These are phyloP conservation scores for Leucosporidium yakuticum DNA, from an alignment of 768 basidiomycete species.

Conservation along the genomic window DNA sequence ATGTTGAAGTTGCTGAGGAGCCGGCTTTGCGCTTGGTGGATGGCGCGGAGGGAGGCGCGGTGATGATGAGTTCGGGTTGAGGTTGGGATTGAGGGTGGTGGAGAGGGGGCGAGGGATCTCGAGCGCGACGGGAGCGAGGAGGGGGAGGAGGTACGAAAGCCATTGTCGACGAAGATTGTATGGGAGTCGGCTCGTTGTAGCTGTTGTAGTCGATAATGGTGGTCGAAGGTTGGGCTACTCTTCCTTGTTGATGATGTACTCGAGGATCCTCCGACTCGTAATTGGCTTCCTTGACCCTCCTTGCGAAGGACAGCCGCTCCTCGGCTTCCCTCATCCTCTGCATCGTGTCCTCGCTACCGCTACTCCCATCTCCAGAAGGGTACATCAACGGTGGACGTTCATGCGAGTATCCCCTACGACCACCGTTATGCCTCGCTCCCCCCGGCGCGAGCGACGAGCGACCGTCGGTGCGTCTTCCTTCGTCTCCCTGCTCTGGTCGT, in stretches of 20 bases:
- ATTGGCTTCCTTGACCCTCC: background rate
- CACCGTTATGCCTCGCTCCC: too few species aligned
- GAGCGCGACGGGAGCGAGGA: background rate
- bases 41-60: background rate
- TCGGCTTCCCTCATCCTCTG: constrained; percentile 2
- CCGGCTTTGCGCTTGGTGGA: background rate
- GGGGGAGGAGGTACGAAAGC: background rate
- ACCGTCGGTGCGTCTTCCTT: too few species aligned
- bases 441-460: too few species aligned
- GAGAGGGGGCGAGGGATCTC: too few species aligned
- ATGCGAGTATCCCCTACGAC: too few species aligned
- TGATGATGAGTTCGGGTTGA: too few species aligned
- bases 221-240: background rate
- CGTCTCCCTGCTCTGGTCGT: too few species aligned
- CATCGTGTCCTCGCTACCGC: background rate
- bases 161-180: background rate
- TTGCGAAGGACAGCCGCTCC: background rate
- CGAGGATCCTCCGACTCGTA: background rate
- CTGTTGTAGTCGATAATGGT: too few species aligned
- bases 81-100: too few species aligned
- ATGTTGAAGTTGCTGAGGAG: background rate
- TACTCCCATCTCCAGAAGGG: too few species aligned
- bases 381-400: too few species aligned
- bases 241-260: background rate
- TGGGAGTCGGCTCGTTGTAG: background rate